Percentiles rank a stretch among this genome's conserved stretches.
Evolutionary conservation across 352 stramenopile species (phyloP).

Genomic region (Phytopythium cucurbitacearum): DNA sequence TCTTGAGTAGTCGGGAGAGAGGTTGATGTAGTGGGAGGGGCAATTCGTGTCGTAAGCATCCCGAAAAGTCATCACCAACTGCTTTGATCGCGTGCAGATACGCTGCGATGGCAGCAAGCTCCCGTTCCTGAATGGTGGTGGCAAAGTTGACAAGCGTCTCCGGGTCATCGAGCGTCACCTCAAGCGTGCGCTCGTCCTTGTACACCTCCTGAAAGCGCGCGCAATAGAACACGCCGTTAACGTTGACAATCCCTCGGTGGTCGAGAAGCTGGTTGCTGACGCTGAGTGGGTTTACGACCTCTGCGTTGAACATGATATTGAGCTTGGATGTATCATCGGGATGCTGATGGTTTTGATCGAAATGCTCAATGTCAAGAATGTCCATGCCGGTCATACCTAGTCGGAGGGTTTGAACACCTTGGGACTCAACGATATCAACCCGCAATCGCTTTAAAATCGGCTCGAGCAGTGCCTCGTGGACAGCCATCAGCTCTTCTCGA

Average conservation of each 20-base stretch:
- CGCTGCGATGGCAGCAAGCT: conserved; percentile 27
- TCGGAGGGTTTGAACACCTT: background rate
- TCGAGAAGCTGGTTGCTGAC: conserved; percentile 28
- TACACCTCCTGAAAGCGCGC: conserved; percentile 55
- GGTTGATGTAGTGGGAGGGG: no score
- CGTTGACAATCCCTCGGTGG: conserved; percentile 45
- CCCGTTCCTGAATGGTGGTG: conserved; percentile 19
- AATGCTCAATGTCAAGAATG: no score
- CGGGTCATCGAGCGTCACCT: conserved; percentile 51
- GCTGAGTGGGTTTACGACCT: background rate
- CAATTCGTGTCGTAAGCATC: no score
- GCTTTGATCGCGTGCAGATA: conserved; percentile 19
- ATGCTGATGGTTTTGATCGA: background rate
- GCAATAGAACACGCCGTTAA: conserved; percentile 48
- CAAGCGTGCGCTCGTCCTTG: conserved; percentile 58
- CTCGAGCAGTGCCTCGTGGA: conserved; percentile 51
- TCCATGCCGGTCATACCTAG: background rate
- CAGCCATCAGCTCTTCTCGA: conserved; percentile 31
- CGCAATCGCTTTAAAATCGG: conserved; percentile 31
- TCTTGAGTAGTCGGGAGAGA: no score
- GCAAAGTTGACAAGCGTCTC: conserved; percentile 34
- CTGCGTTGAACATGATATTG: no score
- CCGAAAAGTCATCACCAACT: conserved; percentile 9
- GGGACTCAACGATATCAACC: background rate
- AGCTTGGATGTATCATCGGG: no score